phyloP scores from a whole-genome alignment of 2,329 filamentous ascomycete genomes.

The Nemania sp. region DNA sequence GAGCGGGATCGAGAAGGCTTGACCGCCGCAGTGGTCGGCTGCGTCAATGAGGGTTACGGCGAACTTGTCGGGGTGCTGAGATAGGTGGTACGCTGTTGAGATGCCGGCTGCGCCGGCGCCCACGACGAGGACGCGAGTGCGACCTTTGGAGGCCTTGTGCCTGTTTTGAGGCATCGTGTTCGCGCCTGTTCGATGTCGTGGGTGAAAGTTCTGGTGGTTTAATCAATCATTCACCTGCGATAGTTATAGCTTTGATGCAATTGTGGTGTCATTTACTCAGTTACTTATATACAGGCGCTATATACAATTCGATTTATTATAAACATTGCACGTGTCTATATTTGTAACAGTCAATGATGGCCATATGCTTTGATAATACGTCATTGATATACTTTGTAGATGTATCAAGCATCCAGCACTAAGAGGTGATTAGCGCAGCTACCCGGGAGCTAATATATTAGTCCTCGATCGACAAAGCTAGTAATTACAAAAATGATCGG shows the following conservation, averaged over 20 bases:
- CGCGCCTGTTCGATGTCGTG: slow-evolving; percentile 41
- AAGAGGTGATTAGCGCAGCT: slow-evolving; percentile 8
- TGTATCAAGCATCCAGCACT: not conserved
- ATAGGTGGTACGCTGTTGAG: slow-evolving; percentile 71
- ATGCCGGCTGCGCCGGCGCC: slow-evolving; percentile 59
- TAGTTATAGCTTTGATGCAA: not conserved
- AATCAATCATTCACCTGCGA: slow-evolving; percentile 27
- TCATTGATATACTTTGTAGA: slow-evolving; percentile 34
- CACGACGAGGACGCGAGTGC: slow-evolving; percentile 56
- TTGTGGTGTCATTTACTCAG: not conserved
- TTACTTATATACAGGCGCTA: not conserved
- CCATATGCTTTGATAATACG: slow-evolving; percentile 30
- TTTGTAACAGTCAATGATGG: slow-evolving; percentile 38
- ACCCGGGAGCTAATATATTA: not conserved
- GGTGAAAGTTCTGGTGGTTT: slow-evolving; percentile 19
- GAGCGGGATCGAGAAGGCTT: slow-evolving; percentile 71
- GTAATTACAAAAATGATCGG: not conserved
- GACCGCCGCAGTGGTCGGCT: slow-evolving; percentile 70
- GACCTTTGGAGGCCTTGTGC: slow-evolving; percentile 37
- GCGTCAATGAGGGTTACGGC: slow-evolving; percentile 69
- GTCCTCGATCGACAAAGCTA: slow-evolving; percentile 11
- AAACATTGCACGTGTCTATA: not conserved
- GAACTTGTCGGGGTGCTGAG: slow-evolving; percentile 69
- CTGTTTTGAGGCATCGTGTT: slow-evolving; percentile 44
- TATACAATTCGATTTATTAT: not conserved